Conservation (phyloP, 179 eudicot genomes). For the Actinidia arguta region DNA sequence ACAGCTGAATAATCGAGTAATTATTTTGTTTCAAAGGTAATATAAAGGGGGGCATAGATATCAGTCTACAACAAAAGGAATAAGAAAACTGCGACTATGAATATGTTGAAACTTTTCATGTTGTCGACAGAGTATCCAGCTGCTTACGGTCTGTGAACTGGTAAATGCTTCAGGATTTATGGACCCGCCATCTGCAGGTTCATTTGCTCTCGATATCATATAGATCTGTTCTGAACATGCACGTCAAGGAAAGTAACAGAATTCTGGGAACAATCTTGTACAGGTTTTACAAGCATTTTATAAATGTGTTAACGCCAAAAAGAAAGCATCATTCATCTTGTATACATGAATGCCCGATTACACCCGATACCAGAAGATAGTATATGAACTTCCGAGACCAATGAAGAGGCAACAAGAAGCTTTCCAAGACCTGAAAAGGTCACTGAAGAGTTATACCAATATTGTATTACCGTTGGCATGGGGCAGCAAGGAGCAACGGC, state of each 20-base stretch:
- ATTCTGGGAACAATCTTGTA: neutral
- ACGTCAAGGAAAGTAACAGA: slow-evolving; percentile 41
- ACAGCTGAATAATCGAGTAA: neutral
- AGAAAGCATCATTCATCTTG: neutral
- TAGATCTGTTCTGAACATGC: slow-evolving; percentile 57
- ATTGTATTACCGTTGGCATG: neutral
- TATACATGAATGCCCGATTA: neutral
- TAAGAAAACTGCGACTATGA: neutral
- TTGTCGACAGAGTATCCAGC: neutral
- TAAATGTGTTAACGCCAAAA: neutral
- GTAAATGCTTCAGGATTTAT: neutral
- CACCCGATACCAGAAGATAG: neutral
- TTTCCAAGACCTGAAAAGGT: neutral
- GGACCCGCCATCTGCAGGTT: slow-evolving; percentile 20
- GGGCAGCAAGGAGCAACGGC: neutral
- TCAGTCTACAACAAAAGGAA: neutral
- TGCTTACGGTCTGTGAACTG: neutral
- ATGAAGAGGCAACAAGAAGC: neutral
- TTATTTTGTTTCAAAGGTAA: neutral
- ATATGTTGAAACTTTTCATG: neutral
- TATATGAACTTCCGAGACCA: neutral
- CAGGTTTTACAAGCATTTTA: neutral
- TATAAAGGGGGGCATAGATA: neutral
- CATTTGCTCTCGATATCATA: slow-evolving; percentile 77
- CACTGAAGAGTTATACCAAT: neutral